Percentiles rank a stretch among this genome's conserved stretches.
These are phyloP conservation scores for Ophiostoma ips DNA, from an alignment of 2,329 filamentous ascomycete species.

Conservation along the genomic window DNA sequence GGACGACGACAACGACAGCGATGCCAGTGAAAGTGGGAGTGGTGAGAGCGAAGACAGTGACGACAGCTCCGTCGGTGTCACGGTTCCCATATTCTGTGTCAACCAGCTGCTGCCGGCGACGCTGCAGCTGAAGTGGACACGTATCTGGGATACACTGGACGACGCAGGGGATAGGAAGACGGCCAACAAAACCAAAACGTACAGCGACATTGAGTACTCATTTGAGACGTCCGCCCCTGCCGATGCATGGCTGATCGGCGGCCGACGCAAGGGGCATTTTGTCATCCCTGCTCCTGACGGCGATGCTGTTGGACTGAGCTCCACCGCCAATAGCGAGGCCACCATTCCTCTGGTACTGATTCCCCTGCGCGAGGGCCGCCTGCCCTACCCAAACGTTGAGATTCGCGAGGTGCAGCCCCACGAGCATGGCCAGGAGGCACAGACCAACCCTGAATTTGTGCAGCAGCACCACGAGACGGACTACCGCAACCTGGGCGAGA, in stretches of 20 bases:
- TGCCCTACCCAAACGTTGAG: conserved; percentile 68
- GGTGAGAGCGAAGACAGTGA: neutral
- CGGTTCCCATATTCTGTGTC: conserved; percentile 32
- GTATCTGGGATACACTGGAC: conserved; percentile 42
- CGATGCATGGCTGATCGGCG: conserved; percentile 76
- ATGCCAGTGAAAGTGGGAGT: neutral
- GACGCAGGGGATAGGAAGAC: neutral
- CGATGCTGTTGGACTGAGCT: conserved; percentile 18
- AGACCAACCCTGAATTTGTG: conserved; percentile 3
- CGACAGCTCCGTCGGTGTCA: neutral
- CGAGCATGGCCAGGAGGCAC: conserved; percentile 14
- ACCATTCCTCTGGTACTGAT: conserved; percentile 61
- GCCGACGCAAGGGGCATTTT: conserved; percentile 67
- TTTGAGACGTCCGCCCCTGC: conserved; percentile 65
- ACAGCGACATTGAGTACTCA: conserved; percentile 52
- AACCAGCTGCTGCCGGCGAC: conserved; percentile 53
- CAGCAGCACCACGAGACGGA: conserved; percentile 59
- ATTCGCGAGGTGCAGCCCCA: conserved; percentile 45
- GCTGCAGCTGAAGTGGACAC: conserved; percentile 48
- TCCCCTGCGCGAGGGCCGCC: conserved; percentile 61
- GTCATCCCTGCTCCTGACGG: conserved; percentile 32
- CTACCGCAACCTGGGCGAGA: conserved; percentile 63
- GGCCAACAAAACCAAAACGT: conserved; percentile 16
- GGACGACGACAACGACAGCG: neutral
- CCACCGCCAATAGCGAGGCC: conserved; percentile 34